phyloP scores from a whole-genome alignment of 306 rosid genomes.

The Dryas octopetala region DNA sequence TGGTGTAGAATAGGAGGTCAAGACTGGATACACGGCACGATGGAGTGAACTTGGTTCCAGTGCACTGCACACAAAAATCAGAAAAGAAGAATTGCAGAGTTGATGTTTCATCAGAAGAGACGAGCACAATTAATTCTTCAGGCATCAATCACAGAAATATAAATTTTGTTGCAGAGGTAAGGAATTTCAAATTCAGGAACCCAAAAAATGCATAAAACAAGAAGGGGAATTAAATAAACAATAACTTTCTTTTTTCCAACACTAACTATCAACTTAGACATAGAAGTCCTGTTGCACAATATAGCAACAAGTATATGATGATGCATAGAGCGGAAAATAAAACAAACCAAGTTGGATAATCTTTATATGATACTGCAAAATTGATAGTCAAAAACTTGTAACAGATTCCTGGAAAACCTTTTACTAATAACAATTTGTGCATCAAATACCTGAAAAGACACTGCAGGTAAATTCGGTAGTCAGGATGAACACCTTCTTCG shows the following conservation, averaged over 20 bases:
- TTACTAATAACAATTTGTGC: constrained; percentile 8
- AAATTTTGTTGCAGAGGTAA: background rate
- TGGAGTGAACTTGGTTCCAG: constrained; percentile 92
- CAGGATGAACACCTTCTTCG: constrained; percentile 98
- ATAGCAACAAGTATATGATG: background rate
- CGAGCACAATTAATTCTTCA: background rate
- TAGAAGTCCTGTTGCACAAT: background rate
- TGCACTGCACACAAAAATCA: constrained; percentile 54
- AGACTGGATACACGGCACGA: constrained; percentile 84
- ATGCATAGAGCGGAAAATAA: background rate
- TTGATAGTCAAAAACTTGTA: constrained; percentile 2
- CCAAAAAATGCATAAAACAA: background rate
- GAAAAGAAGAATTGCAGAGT: constrained; percentile 19
- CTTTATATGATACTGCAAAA: constrained; percentile 10
- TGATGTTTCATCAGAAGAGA: background rate
- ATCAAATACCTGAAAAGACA: constrained; percentile 82
- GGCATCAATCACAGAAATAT: background rate
- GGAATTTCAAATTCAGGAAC: background rate
- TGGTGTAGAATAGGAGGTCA: constrained; percentile 79
- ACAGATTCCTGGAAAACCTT: background rate
- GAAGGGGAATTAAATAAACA: background rate
- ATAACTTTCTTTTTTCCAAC: background rate
- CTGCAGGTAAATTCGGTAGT: constrained; percentile 87
- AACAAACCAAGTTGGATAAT: background rate
- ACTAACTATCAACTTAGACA: background rate